Percentiles rank a stretch among this genome's conserved stretches.
Evolutionary conservation across 371 early-diverging fungal genomes (phyloP).

Genomic region (Fennellomyces sp.): DNA sequence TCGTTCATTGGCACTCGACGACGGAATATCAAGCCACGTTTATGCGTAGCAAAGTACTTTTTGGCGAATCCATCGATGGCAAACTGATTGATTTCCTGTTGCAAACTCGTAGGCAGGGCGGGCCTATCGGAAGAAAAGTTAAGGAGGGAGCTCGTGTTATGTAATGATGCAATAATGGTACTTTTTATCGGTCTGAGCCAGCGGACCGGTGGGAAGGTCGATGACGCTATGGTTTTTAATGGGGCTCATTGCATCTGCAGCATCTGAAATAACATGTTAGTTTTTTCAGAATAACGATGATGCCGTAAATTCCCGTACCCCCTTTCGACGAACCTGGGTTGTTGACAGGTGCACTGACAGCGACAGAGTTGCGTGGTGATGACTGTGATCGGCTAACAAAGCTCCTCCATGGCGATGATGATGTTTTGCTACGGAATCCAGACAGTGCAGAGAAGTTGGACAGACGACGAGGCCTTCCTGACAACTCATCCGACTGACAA

Average conservation of each 20-base stretch:
- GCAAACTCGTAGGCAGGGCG: constrained; percentile 63
- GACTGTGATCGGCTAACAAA: constrained; percentile 31
- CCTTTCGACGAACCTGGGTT: no score
- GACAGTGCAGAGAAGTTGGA: constrained; percentile 38
- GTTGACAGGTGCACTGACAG: constrained; percentile 22
- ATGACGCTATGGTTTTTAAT: constrained; percentile 22
- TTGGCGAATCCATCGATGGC: constrained; percentile 91
- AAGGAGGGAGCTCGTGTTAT: not conserved
- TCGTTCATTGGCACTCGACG: constrained; percentile 87
- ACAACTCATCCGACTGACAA: not conserved
- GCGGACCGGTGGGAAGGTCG: constrained; percentile 4
- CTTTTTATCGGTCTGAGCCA: constrained; percentile 19
- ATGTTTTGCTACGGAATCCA: constrained; percentile 19
- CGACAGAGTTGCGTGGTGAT: constrained; percentile 17
- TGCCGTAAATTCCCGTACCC: no score
- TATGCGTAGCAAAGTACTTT: constrained; percentile 91
- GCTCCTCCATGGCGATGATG: constrained; percentile 30
- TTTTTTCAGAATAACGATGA: no score
- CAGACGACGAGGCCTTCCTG: constrained; percentile 19
- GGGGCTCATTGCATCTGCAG: constrained; percentile 52
- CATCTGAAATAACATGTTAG: constrained; percentile 31
- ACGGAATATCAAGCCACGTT: constrained; percentile 76
- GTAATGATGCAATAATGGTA: not conserved
- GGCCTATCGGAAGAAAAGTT: constrained; percentile 24
- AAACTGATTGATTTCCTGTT: constrained; percentile 76